These are phyloP conservation scores for Quercus mongolica DNA, from an alignment of 306 rosid genomes.

Conservation along the genomic window DNA sequence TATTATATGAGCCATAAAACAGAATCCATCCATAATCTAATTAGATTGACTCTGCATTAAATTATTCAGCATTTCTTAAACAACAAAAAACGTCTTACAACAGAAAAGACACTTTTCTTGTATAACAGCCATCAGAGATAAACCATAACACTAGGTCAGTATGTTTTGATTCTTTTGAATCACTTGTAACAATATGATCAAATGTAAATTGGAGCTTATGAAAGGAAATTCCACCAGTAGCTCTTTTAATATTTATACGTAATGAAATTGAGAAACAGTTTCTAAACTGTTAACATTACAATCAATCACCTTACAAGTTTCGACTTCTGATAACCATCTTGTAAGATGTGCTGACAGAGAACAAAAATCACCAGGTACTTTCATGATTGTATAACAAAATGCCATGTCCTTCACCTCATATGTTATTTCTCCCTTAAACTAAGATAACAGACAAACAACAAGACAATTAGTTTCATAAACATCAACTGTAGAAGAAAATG, in stretches of 20 bases:
- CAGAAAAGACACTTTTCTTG: too few relatives aligned
- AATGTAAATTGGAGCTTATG: neutral
- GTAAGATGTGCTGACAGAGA: constrained; percentile 69
- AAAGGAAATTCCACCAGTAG: neutral
- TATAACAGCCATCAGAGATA: too few relatives aligned
- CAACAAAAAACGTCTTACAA: too few relatives aligned
- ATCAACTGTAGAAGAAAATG: neutral
- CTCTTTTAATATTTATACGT: neutral
- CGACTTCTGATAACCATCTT: constrained; percentile 83
- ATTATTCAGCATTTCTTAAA: too few relatives aligned
- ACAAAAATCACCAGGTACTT: constrained; percentile 61
- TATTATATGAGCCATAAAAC: too few relatives aligned
- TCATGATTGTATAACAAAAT: constrained; percentile 60
- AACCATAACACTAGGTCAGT: too few relatives aligned
- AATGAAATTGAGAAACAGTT: neutral
- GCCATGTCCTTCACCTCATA: constrained; percentile 86
- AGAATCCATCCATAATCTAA: too few relatives aligned
- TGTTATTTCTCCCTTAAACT: constrained; percentile 87
- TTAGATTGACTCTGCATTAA: too few relatives aligned
- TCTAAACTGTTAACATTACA: neutral
- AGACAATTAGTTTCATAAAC: constrained; percentile 7
- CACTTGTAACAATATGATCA: neutral
- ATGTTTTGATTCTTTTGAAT: neutral
- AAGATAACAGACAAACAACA: constrained; percentile 16
- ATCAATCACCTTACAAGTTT: constrained; percentile 68